Conservation (phyloP, 2,329 filamentous ascomycete species). For the Cladosporium sp. region DNA sequence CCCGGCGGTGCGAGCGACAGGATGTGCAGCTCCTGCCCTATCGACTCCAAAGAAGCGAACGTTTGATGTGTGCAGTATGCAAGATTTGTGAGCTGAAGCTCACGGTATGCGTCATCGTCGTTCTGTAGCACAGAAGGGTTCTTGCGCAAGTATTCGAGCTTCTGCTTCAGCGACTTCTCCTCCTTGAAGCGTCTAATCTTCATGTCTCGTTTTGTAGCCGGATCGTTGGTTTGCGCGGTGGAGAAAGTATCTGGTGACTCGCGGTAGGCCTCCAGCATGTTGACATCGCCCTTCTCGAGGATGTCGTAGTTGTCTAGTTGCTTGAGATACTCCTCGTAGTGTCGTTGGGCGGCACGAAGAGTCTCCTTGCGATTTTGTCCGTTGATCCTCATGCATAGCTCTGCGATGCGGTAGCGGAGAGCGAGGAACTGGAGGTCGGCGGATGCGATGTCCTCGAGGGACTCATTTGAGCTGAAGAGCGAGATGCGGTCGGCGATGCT, state of each 20-base stretch:
- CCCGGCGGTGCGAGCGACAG: slow-evolving; percentile 69
- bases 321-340: slow-evolving; percentile 77
- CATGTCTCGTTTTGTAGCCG: slow-evolving; percentile 69
- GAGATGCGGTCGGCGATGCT: slow-evolving; percentile 68
- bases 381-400: slow-evolving; percentile 70
- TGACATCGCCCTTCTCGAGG: slow-evolving; percentile 63
- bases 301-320: slow-evolving; percentile 77
- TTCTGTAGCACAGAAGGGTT: slow-evolving; percentile 63
- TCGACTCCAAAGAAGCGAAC: slow-evolving; percentile 82
- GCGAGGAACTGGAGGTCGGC: slow-evolving; percentile 81
- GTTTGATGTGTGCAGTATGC: slow-evolving; percentile 72
- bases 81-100: slow-evolving; percentile 75
- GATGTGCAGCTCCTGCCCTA: slow-evolving; percentile 82
- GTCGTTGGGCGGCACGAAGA: slow-evolving; percentile 63
- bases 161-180: slow-evolving; percentile 81
- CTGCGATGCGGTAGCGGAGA: slow-evolving; percentile 74
- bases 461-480: slow-evolving; percentile 89
- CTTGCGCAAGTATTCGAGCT: slow-evolving; percentile 68
- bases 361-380: slow-evolving; percentile 57
- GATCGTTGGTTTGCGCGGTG: slow-evolving; percentile 65
- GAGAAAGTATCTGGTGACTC: slow-evolving; percentile 73
- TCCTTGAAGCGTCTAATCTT: slow-evolving; percentile 85
- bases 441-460: slow-evolving; percentile 81
- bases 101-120: slow-evolving; percentile 81
- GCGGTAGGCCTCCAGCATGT: slow-evolving; percentile 70